Percentiles rank a stretch among this genome's conserved stretches.
phyloP scores from a whole-genome alignment of 2,329 filamentous ascomycete genomes.

The Corinectria fuckeliana region DNA sequence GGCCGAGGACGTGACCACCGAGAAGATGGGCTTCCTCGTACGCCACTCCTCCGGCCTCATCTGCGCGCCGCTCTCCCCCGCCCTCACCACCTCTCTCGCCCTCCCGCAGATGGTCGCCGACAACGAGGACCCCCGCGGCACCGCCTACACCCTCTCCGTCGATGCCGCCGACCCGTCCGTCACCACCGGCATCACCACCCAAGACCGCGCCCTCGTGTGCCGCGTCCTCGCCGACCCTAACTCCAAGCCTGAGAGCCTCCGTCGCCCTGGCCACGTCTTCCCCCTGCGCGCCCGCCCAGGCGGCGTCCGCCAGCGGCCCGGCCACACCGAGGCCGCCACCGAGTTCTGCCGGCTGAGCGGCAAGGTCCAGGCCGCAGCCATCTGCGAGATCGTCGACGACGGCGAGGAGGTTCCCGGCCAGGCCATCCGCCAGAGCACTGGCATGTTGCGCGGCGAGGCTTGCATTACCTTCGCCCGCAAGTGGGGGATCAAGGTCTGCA shows the following conservation, averaged over 20 bases:
- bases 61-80: constrained; percentile 80
- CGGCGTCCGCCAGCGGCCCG: constrained; percentile 78
- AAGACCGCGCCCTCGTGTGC: constrained; percentile 85
- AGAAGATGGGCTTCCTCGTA: constrained; percentile 96
- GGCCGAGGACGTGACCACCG: constrained; percentile 79
- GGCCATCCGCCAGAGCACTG: constrained; percentile 70
- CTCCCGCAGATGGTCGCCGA: constrained; percentile 87
- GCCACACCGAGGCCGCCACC: constrained; percentile 92
- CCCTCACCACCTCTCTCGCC: constrained; percentile 71
- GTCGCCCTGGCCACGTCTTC: constrained; percentile 88
- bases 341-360: constrained; percentile 89
- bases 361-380: constrained; percentile 78
- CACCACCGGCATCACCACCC: constrained; percentile 89
- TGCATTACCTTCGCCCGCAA: constrained; percentile 86
- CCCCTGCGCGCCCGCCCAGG: constrained; percentile 81
- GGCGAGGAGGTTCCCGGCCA: constrained; percentile 74
- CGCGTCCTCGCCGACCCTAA: constrained; percentile 74
- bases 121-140: constrained; percentile 83
- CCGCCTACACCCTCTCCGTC: constrained; percentile 91
- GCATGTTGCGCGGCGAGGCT: constrained; percentile 90
- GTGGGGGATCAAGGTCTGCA: constrained; percentile 93
- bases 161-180: constrained; percentile 77
- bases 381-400: constrained; percentile 91
- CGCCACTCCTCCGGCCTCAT: constrained; percentile 89
- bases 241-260: constrained; percentile 66